Conservation (phyloP, 768 basidiomycete species). For the Lyophyllum decastes region DNA sequence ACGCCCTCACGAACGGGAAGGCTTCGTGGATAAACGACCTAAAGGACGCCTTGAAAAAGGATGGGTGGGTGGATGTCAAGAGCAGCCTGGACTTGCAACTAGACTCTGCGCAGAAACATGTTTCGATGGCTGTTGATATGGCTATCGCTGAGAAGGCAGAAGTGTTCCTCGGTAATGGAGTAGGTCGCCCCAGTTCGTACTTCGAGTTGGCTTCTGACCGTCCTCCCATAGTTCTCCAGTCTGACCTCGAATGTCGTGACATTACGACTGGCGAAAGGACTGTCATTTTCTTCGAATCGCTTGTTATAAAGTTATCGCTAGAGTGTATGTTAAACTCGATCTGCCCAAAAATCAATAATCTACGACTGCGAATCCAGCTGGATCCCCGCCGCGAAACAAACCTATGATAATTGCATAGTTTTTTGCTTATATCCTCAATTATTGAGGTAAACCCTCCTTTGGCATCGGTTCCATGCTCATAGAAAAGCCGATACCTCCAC, state of each 20-base stretch:
- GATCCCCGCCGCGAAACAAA: neutral
- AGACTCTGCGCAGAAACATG: conserved; percentile 54
- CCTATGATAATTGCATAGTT: neutral
- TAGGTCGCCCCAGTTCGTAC: conserved; percentile 32
- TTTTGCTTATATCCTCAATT: too few species aligned
- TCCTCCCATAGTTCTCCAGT: conserved; percentile 34
- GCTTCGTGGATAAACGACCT: conserved; percentile 49
- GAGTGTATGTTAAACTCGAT: neutral
- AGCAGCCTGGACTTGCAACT: conserved; percentile 57
- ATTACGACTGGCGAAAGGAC: conserved; percentile 30
- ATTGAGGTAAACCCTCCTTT: neutral
- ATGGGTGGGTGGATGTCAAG: conserved; percentile 48
- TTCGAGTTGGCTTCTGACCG: neutral
- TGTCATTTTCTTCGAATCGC: conserved; percentile 29
- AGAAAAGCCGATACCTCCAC: neutral
- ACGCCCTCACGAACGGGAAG: conserved; percentile 67
- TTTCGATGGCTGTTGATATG: conserved; percentile 69
- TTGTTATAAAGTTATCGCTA: conserved; percentile 25
- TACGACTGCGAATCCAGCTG: too few species aligned
- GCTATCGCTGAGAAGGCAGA: conserved; percentile 63
- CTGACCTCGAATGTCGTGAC: conserved; percentile 36
- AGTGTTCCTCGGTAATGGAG: conserved; percentile 72
- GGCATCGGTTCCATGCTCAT: neutral
- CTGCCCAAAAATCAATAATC: neutral
- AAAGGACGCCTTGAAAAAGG: conserved; percentile 35